A percentile compares a stretch with the other conserved stretches of the same genome.
Evolutionary conservation across 805 yeast genomes (phyloP).

Genomic region (Sugiyamaella americana): DNA sequence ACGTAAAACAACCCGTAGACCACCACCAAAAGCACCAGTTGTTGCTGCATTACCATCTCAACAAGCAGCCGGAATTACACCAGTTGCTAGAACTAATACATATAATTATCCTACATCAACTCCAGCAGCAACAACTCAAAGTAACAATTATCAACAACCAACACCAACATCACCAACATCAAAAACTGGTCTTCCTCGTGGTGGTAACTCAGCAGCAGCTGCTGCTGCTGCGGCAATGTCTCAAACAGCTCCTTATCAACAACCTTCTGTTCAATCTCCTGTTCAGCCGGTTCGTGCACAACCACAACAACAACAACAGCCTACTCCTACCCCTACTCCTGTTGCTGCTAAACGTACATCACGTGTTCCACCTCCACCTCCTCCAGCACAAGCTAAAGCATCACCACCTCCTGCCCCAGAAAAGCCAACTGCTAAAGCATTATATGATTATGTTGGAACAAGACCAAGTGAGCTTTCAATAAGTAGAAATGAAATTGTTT

Average conservation of each 20-base stretch:
- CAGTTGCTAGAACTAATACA: background rate
- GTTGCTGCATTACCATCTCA: background rate
- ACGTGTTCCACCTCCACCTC: constrained; percentile 30
- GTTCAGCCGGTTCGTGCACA: constrained; percentile 19
- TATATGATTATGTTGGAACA: constrained; percentile 83
- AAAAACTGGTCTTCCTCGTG: constrained; percentile 4
- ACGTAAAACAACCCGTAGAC: background rate
- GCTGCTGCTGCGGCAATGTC: constrained; percentile 28
- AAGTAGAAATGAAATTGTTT: constrained; percentile 66
- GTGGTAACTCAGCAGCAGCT: constrained; percentile 12
- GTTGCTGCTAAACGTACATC: constrained; percentile 15
- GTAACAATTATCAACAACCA: background rate
- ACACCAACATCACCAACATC: background rate
- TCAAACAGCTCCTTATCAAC: background rate
- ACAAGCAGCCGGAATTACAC: constrained; percentile 1
- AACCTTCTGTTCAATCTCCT: constrained; percentile 17
- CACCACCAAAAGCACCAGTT: constrained; percentile 1
- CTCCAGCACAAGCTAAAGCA: constrained; percentile 55
- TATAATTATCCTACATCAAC: background rate
- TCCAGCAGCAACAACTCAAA: background rate
- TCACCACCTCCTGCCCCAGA: constrained; percentile 73
- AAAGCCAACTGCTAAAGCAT: constrained; percentile 74
- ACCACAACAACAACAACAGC: background rate
- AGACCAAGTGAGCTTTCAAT: constrained; percentile 81
- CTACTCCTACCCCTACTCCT: constrained; percentile 25